Conservation (phyloP, 257 asterid species). For the Nicotiana attenuata region DNA sequence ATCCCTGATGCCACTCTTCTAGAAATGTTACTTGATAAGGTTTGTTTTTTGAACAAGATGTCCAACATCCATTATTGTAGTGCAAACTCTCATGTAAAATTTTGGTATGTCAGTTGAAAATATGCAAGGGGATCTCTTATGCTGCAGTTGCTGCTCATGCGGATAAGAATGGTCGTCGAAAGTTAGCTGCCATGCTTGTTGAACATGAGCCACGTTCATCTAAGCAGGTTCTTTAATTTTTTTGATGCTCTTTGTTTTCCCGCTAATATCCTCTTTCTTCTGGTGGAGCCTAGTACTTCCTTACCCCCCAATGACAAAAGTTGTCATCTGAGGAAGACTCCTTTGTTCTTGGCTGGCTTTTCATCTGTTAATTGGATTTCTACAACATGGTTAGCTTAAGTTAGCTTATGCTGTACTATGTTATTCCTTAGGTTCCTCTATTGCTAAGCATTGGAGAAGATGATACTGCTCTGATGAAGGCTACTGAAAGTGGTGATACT, state of each 20-base stretch:
- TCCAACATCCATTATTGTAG: conserved; percentile 14
- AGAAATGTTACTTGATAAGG: conserved; percentile 76
- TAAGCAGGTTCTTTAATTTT: conserved; percentile 58
- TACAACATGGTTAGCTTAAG: neutral
- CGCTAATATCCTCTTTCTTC: neutral
- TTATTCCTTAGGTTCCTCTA: conserved; percentile 69
- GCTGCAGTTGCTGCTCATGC: conserved; percentile 97
- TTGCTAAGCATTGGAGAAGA: conserved; percentile 96
- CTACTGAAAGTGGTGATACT: conserved; percentile 91
- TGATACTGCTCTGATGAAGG: conserved; percentile 82
- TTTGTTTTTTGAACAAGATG: conserved; percentile 18
- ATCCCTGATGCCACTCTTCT: conserved; percentile 82
- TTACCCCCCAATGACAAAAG: neutral
- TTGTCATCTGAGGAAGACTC: neutral
- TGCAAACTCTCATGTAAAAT: conserved; percentile 14
- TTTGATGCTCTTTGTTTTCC: neutral
- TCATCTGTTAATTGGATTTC: no score
- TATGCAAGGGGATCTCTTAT: conserved; percentile 96
- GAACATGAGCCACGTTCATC: conserved; percentile 89
- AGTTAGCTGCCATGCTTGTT: conserved; percentile 95
- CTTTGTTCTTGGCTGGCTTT: neutral
- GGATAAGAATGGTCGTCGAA: conserved; percentile 86
- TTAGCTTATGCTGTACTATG: neutral
- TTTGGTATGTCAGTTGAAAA: conserved; percentile 61
- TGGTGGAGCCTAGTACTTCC: neutral